Base-by-base conservation (phyloP, 495 filamentous ascomycete species). In the Lineolata rhizophorae region DNA sequence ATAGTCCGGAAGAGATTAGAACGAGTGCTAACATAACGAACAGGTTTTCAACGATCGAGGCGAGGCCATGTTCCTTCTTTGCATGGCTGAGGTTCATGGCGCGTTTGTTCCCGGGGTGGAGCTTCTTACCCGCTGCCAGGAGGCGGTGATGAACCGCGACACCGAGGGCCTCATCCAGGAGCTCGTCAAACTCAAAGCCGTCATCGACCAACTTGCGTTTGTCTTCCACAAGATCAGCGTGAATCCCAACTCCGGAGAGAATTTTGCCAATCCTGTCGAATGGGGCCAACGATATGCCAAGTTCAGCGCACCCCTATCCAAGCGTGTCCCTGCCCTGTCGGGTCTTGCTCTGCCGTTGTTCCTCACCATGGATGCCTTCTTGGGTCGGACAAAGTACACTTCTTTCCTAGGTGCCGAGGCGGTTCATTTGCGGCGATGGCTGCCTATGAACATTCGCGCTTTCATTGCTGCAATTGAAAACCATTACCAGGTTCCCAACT, bases 151-250 rank as follows among this genome's bases (percentile, higher is more conserved):
- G 58, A 58, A 41, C 18, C 43, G 37, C n/a, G 54, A 64, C 37
- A 42, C 54, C 29, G 57, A 64, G 40, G 57, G 55, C 5, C 51
- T 64, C 12, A 40, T 61, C 13, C 49, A 47, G 4, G 57, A 62
- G 29, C 45, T 62, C 49, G 45, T 64, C 19, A 45, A 52, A 17
- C 42, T 61, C 4, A 62, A 62, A 34, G 57, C 60, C 20, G 57
- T 64, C 13, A 47, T 64, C 28, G 58, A 64, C 30, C 54, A 60
- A 32, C 53, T 64, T 43, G 54, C 58, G 8, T 58, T 54, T 29
- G 58, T 59, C 16, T 61, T 64, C 32, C 58, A 61, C 41, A 52
- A 57, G 34, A 64, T 64, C 40, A 57, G 56, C 20, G 55, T 58
- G 6, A 64, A 64, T 35, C 60, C 59, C 4, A 56, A 54, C 33